phyloP scores from a whole-genome alignment of 1,139 yeast species.

The Magnusiomyces fungicola region DNA sequence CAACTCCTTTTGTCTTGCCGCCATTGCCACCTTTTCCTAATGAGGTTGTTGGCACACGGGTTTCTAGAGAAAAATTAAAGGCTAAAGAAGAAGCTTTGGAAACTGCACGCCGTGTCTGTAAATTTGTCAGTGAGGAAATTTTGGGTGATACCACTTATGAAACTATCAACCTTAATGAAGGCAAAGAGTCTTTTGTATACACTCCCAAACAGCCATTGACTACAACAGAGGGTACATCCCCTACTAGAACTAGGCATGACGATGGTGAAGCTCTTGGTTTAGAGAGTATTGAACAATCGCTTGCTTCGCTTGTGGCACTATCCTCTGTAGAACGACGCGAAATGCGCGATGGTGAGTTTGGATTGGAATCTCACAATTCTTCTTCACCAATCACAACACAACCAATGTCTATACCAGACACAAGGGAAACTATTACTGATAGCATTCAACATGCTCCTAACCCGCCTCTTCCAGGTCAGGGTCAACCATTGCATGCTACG shows the following conservation, averaged over 20 bases:
- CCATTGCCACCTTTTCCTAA: too few relatives aligned
- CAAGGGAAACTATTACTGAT: too few relatives aligned
- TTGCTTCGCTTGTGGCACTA: slow-evolving; percentile 21
- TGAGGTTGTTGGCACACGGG: too few relatives aligned
- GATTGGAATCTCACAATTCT: too few relatives aligned
- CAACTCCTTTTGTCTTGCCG: too few relatives aligned
- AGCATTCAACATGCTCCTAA: too few relatives aligned
- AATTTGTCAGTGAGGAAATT: background rate
- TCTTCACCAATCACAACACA: too few relatives aligned
- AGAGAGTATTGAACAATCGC: slow-evolving; percentile 25
- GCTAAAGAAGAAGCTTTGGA: slow-evolving; percentile 7
- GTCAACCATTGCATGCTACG: too few relatives aligned
- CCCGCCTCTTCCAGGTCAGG: too few relatives aligned
- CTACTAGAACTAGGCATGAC: slow-evolving; percentile 13
- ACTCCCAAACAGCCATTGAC: background rate
- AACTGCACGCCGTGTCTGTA: background rate
- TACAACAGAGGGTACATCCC: slow-evolving; percentile 21
- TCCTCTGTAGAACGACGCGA: slow-evolving; percentile 7
- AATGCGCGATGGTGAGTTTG: too few relatives aligned
- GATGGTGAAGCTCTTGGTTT: slow-evolving; percentile 19
- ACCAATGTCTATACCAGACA: too few relatives aligned
- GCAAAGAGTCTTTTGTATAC: slow-evolving; percentile 2
- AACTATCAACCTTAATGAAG: slow-evolving; percentile 3
- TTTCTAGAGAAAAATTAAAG: background rate
- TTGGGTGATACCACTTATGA: background rate